Evolutionary conservation across 2,329 filamentous ascomycete species (phyloP).

Genomic region (Aschersonia sp.): DNA sequence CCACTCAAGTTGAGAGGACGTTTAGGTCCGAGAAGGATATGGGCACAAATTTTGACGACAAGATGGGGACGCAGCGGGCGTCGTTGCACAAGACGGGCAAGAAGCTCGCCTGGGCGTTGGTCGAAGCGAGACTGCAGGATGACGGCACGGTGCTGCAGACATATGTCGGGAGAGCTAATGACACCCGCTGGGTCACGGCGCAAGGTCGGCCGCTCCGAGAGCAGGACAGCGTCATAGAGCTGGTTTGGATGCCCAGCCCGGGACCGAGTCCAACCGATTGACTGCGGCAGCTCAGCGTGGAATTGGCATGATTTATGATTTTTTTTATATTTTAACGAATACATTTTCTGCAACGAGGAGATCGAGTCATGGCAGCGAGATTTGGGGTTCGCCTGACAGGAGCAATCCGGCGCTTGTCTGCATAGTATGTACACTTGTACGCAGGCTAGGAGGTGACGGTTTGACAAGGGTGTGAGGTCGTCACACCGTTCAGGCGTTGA

Average conservation of each 20-base stretch:
- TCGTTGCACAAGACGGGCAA: constrained; percentile 29
- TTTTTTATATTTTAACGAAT: background rate
- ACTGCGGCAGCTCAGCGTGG: too few species aligned
- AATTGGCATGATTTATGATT: background rate
- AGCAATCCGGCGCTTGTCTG: too few species aligned
- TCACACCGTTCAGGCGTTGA: too few species aligned
- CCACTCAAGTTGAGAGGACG: constrained; percentile 34
- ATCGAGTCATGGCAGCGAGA: too few species aligned
- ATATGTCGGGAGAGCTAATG: constrained; percentile 34
- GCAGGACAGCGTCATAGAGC: constrained; percentile 37
- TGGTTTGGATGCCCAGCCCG: constrained; percentile 33
- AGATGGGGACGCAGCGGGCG: constrained; percentile 31
- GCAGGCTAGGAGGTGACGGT: too few species aligned
- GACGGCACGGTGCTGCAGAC: constrained; percentile 36
- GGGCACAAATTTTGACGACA: constrained; percentile 33
- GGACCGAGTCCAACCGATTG: too few species aligned
- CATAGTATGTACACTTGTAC: too few species aligned
- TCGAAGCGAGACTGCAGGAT: constrained; percentile 27
- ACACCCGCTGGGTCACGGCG: constrained; percentile 33
- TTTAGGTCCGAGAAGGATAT: constrained; percentile 31
- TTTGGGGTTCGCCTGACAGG: too few species aligned
- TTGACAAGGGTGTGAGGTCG: too few species aligned
- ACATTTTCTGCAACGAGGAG: too few species aligned
- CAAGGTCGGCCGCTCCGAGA: constrained; percentile 31
- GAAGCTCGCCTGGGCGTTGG: constrained; percentile 37